Percentiles rank a stretch among this genome's conserved stretches.
Conservation (phyloP, 1,139 yeast genomes). For the Yarrowia galli region DNA sequence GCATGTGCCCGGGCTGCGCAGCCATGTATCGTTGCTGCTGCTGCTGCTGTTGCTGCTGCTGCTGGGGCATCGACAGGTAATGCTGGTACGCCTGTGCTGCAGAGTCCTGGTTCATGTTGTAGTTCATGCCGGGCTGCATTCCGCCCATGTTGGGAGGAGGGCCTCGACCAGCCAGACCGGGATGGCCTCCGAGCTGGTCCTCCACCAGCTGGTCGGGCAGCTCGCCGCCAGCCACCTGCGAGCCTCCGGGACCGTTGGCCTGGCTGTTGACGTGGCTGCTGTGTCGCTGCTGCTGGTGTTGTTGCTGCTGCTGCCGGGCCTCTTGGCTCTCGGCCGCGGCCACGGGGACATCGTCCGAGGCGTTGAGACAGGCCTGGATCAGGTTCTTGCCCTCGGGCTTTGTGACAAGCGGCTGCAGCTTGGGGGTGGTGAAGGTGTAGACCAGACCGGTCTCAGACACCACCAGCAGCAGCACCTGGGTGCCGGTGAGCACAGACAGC, state of each 20-base stretch:
- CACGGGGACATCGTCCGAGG: constrained; percentile 64
- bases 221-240: constrained; percentile 35
- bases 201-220: constrained; percentile 39
- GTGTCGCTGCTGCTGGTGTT: constrained; percentile 40
- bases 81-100: constrained; percentile 47
- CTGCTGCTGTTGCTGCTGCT: constrained; percentile 43
- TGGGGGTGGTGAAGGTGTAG: constrained; percentile 98
- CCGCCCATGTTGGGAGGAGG: constrained; percentile 40
- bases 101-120: constrained; percentile 40
- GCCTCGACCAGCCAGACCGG: constrained; percentile 40
- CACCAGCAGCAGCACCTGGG: constrained; percentile 88
- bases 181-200: constrained; percentile 42
- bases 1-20: constrained; percentile 38
- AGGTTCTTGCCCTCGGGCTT: constrained; percentile 96
- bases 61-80: constrained; percentile 44
- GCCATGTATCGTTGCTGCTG: constrained; percentile 40
- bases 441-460: constrained; percentile 98
- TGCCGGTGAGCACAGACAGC: constrained; percentile 92
- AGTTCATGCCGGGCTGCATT: constrained; percentile 41
- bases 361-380: constrained; percentile 95
- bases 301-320: constrained; percentile 42
- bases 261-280: constrained; percentile 41
- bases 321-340: constrained; percentile 34
- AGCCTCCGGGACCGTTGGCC: constrained; percentile 33
- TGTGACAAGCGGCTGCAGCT: constrained; percentile 95